Evolutionary conservation across 1,284 basidiomycete species (phyloP), one percentile per base, ranked within the genome.

Genomic region (Earliella scabrosa): DNA sequence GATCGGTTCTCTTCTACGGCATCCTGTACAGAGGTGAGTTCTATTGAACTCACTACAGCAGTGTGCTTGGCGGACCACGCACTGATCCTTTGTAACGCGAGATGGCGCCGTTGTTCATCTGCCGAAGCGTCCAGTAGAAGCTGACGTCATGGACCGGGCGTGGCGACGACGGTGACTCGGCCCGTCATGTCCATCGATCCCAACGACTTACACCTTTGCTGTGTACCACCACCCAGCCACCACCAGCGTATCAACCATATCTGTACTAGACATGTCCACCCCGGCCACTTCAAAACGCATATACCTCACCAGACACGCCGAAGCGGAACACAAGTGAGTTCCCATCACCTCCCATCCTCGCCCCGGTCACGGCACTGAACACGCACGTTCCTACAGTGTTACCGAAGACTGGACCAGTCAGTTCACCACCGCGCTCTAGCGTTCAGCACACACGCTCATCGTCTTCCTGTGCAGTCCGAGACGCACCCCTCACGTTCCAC

Each of bases 281-380:
- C 65, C 65, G 31, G 66, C 69, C 10, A 68, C 70, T 2, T 58
- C 67, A 48, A 71, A 71, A 52, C 65, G 64, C 39, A 68, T 71
- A 47, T 71, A 63, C 56, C 61, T 71, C 40, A 70, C 69, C 20
- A 63, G 70, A 24, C 70, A 71, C 53, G 69, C 70, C 0, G 65
- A 71, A 54, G 70, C 70, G 4, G 70, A 70, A 46, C 70, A 71
- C 61, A 71, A 71, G 70, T 71, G 32, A 34, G 69, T 56, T 23
- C n/a, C n/a, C 32, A 24, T 16, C 14, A 24, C n/a, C 26, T 31
- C 24, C 39, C 14, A 3, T 20, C 11, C 21, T 14, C 9, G 18
- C 14, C 3, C 27, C 14, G 14, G 18, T 24, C 23, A 26, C 10
- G 26, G 20, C 41, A 14, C 29, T 53, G 21, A 51, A 21, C 6